Percentiles rank a stretch among this genome's conserved stretches.
Evolutionary conservation across 2,329 filamentous ascomycete genomes (phyloP).

Genomic region (Colletotrichum falcatum): DNA sequence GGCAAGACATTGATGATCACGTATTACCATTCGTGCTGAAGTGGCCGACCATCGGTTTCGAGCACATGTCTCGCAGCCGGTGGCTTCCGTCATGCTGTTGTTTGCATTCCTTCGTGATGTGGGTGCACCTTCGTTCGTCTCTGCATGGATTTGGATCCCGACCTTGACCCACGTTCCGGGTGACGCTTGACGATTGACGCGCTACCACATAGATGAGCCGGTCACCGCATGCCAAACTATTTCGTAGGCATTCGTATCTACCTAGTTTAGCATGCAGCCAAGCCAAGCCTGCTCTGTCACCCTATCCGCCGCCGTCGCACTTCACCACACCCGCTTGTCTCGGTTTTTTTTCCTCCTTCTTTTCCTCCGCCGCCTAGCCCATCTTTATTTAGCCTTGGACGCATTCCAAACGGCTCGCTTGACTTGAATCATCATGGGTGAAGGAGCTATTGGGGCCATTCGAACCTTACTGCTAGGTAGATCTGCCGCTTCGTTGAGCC

Average conservation of each 20-base stretch:
- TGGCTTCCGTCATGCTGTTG: not conserved
- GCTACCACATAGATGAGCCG: constrained; percentile 7
- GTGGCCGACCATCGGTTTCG: not conserved
- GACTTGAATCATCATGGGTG: not conserved
- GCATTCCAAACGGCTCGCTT: constrained; percentile 11
- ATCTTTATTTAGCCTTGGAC: not conserved
- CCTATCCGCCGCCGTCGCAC: not conserved
- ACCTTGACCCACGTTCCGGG: not conserved
- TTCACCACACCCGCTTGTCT: not conserved
- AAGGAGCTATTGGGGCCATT: constrained; percentile 30
- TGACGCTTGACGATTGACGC: not conserved
- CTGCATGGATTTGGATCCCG: not conserved
- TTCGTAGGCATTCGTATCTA: no score
- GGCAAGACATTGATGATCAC: not conserved
- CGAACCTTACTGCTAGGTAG: constrained; percentile 10
- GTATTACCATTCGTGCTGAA: no score
- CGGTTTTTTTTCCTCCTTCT: not conserved
- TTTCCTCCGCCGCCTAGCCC: not conserved
- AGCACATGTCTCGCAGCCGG: constrained; percentile 16
- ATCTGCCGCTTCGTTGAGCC: not conserved
- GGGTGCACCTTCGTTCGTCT: not conserved
- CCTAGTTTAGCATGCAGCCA: not conserved
- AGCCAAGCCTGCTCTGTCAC: not conserved
- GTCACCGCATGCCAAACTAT: constrained; percentile 7
- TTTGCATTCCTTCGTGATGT: not conserved